Percentiles rank a stretch among this genome's conserved stretches.
These are phyloP conservation scores for Saccharomycopsis fodiens DNA, from an alignment of 805 yeast genomes.

Conservation along the genomic window DNA sequence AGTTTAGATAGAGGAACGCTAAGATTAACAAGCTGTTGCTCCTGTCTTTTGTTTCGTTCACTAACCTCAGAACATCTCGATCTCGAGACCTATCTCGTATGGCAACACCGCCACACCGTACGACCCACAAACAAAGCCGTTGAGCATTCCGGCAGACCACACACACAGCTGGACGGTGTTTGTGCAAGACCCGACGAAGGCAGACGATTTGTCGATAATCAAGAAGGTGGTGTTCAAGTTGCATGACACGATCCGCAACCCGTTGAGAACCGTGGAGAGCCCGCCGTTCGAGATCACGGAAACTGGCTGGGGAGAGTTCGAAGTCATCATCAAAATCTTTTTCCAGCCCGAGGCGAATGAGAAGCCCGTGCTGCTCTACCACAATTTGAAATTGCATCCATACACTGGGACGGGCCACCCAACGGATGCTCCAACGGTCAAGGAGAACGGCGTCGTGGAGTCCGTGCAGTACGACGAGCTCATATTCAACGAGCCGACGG, in stretches of 20 bases:
- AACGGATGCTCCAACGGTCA: constrained; percentile 21
- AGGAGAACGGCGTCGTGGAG: constrained; percentile 38
- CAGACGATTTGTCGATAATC: constrained; percentile 72
- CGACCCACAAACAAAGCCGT: constrained; percentile 42
- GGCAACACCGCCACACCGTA: constrained; percentile 77
- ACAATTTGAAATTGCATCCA: constrained; percentile 88
- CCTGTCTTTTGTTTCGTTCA: constrained; percentile 16
- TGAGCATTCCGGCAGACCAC: constrained; percentile 75
- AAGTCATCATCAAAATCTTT: constrained; percentile 77
- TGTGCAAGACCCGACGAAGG: constrained; percentile 65
- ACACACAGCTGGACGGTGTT: constrained; percentile 96
- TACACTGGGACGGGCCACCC: constrained; percentile 37
- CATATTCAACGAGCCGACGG: constrained; percentile 94
- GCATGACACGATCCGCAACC: constrained; percentile 87
- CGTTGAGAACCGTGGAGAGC: constrained; percentile 75
- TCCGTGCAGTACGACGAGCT: constrained; percentile 77
- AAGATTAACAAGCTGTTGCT: not conserved
- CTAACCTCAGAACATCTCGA: constrained; percentile 46
- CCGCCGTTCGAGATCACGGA: constrained; percentile 96
- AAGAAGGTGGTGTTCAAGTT: constrained; percentile 90
- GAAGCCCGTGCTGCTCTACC: constrained; percentile 78
- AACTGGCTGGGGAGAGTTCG: constrained; percentile 99
- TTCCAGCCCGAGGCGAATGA: constrained; percentile 85
- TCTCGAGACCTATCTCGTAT: constrained; percentile 70
- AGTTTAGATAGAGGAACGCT: too few species aligned